A percentile compares a stretch with the other conserved stretches of the same genome.
phyloP scores from a whole-genome alignment of 345 rosid genomes.

The Citrus cavaleriei region DNA sequence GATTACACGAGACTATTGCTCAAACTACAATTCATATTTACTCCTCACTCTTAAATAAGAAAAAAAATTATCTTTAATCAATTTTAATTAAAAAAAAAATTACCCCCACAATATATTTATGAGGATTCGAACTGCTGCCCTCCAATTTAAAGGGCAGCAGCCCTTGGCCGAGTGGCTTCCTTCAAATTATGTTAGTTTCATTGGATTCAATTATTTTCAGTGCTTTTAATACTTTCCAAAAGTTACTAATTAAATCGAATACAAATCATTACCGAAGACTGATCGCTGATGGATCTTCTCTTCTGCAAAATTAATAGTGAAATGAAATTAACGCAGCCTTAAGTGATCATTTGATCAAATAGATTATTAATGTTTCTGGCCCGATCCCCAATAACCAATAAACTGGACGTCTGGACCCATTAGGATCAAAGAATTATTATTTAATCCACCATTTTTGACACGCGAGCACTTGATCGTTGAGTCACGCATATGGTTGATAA shows the following conservation, averaged over 20 bases:
- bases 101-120: no score
- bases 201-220: slow-evolving; percentile 1
- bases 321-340: neutral
- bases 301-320: neutral
- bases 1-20: no score
- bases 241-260: neutral
- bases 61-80: no score
- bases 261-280: neutral
- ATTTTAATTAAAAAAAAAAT: no score
- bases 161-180: no score
- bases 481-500: neutral
- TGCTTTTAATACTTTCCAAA: neutral
- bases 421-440: neutral
- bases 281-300: neutral
- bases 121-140: no score
- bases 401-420: neutral
- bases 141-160: no score
- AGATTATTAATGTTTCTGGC: neutral
- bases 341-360: neutral
- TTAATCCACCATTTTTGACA: neutral
- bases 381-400: neutral
- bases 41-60: no score
- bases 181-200: neutral
- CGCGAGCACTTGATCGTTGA: no score
- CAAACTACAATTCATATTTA: no score